These are phyloP conservation scores for Fusarium mangiferae DNA, from an alignment of 2,329 filamentous ascomycete species.

Conservation along the genomic window DNA sequence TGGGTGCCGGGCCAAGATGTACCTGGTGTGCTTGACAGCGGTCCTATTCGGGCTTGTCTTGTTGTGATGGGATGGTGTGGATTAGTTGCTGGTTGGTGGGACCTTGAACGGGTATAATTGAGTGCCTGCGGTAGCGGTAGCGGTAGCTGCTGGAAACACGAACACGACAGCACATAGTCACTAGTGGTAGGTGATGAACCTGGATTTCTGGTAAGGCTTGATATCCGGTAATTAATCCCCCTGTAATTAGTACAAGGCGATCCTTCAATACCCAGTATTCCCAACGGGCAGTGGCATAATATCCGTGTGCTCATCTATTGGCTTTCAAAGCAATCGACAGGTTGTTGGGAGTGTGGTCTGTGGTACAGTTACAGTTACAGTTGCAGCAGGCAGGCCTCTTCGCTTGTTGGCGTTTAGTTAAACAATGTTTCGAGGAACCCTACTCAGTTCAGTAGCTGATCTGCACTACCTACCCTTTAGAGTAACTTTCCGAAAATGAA, in stretches of 20 bases:
- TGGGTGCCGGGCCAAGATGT: constrained; percentile 24
- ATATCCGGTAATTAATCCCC: neutral
- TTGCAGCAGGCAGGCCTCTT: neutral
- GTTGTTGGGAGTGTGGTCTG: neutral
- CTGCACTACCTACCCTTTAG: neutral
- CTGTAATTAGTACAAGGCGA: neutral
- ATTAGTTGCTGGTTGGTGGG: constrained; percentile 33
- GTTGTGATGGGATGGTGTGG: constrained; percentile 30
- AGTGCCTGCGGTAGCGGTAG: neutral
- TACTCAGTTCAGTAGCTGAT: constrained; percentile 8
- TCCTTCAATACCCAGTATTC: neutral
- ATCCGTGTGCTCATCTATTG: neutral
- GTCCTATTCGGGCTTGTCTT: constrained; percentile 28
- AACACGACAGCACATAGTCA: constrained; percentile 30
- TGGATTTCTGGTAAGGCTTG: neutral
- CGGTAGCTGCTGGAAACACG: constrained; percentile 35
- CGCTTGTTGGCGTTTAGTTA: constrained; percentile 12
- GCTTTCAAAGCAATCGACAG: neutral
- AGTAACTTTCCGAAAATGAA: neutral
- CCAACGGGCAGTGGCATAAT: neutral
- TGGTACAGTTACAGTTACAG: neutral
- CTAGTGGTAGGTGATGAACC: neutral
- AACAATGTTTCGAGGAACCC: constrained; percentile 13
- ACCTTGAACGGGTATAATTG: constrained; percentile 35
- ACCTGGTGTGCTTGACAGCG: constrained; percentile 25